phyloP scores from a whole-genome alignment of 2,329 filamentous ascomycete species.

The Elsinoe arachidis region DNA sequence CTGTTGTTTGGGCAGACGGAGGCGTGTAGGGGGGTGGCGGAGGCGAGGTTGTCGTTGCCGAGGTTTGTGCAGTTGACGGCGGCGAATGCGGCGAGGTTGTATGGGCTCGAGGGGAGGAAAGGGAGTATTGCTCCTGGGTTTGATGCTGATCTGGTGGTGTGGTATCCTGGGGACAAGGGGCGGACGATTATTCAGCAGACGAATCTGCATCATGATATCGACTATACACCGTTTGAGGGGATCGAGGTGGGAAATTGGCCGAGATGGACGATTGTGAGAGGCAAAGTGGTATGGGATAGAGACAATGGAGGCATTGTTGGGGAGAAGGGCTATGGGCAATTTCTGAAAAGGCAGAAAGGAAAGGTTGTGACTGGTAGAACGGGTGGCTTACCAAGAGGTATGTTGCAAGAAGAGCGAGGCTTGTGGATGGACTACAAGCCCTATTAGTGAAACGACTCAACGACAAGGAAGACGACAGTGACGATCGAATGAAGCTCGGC shows the following conservation, averaged over 20 bases:
- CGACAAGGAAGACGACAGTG: neutral
- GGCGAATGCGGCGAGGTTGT: constrained; percentile 38
- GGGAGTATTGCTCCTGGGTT: constrained; percentile 35
- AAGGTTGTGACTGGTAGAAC: constrained; percentile 24
- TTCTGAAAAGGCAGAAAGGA: constrained; percentile 30
- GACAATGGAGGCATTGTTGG: constrained; percentile 42
- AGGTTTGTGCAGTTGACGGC: constrained; percentile 39
- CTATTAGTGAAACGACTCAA: neutral
- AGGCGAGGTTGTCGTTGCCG: constrained; percentile 26
- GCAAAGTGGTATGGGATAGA: constrained; percentile 50
- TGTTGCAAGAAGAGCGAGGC: constrained; percentile 24
- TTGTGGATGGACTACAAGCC: constrained; percentile 21
- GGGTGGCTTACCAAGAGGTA: constrained; percentile 24
- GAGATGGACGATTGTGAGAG: constrained; percentile 51
- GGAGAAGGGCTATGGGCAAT: constrained; percentile 26
- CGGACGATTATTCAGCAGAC: constrained; percentile 29
- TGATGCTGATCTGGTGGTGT: constrained; percentile 38
- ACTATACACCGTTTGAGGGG: constrained; percentile 57
- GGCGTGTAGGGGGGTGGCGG: constrained; percentile 21
- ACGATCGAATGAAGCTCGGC: neutral
- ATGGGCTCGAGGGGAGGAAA: constrained; percentile 33
- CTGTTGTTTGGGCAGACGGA: constrained; percentile 31
- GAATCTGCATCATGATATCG: constrained; percentile 52
- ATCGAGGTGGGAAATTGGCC: constrained; percentile 52
- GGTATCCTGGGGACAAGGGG: constrained; percentile 29